A percentile compares a stretch with the other conserved stretches of the same genome.
These are phyloP conservation scores for Pseudomonodictys pantanalensis DNA, from an alignment of 495 filamentous ascomycete genomes.

Conservation along the genomic window DNA sequence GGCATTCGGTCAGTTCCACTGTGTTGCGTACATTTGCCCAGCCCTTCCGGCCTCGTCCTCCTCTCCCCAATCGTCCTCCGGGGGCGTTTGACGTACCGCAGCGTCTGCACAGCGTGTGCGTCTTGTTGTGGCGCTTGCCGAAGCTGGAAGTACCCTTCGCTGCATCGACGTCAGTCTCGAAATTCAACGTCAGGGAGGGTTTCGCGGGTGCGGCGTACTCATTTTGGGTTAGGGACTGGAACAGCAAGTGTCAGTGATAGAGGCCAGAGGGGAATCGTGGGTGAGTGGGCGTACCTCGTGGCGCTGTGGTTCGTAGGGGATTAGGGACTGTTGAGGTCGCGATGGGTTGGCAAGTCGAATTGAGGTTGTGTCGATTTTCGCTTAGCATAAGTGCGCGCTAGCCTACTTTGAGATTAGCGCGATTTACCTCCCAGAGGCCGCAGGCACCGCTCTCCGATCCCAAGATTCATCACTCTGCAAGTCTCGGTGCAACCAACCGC, in stretches of 20 bases:
- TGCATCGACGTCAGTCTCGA: constrained; percentile 49
- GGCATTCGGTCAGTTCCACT: constrained; percentile 40
- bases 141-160: constrained; percentile 96
- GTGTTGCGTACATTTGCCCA: constrained; percentile 14
- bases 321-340: background rate
- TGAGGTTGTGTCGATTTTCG: background rate
- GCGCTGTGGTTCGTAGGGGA: constrained; percentile 14
- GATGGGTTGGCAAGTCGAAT: background rate
- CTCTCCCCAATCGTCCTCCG: background rate
- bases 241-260: constrained; percentile 1
- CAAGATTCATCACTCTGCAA: no score
- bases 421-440: no score
- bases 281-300: constrained; percentile 18
- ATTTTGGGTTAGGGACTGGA: constrained; percentile 58
- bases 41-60: constrained; percentile 16
- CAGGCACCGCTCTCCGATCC: no score
- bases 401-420: background rate
- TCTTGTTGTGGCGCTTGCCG: constrained; percentile 99
- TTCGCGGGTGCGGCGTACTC: constrained; percentile 45
- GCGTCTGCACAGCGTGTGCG: constrained; percentile 98
- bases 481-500: no score
- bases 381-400: background rate
- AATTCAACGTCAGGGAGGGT: background rate
- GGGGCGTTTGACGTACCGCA: constrained; percentile 72
- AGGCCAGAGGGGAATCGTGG: background rate